phyloP scores from a whole-genome alignment of 305 asterid genomes.

The Plantago coronopus region DNA sequence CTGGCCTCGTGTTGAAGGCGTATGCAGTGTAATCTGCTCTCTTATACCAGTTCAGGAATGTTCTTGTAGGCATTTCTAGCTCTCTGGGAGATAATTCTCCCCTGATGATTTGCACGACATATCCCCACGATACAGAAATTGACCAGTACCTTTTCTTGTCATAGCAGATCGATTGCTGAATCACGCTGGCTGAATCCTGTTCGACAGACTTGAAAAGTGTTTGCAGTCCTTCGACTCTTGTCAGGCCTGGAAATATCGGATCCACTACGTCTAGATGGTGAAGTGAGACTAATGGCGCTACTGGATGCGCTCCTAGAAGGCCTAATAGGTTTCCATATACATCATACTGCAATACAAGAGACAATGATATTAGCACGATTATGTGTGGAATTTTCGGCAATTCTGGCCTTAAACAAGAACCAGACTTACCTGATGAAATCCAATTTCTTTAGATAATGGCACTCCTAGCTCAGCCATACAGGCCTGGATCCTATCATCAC shows the following conservation, averaged over 20 bases:
- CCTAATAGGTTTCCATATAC: constrained; percentile 85
- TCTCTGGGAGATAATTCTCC: constrained; percentile 81
- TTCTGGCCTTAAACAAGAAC: neutral
- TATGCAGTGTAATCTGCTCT: constrained; percentile 84
- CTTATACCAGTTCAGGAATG: constrained; percentile 80
- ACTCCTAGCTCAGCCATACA: constrained; percentile 97
- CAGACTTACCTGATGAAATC: constrained; percentile 84
- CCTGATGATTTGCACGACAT: constrained; percentile 61
- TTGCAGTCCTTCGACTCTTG: constrained; percentile 39
- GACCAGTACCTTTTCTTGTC: constrained; percentile 71
- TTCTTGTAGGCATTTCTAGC: constrained; percentile 77
- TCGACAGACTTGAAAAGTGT: constrained; percentile 46
- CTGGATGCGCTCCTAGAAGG: constrained; percentile 85
- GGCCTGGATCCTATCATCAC: constrained; percentile 91
- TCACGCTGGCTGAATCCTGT: constrained; percentile 69
- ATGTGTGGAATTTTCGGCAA: neutral
- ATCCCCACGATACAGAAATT: constrained; percentile 84
- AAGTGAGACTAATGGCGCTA: constrained; percentile 76
- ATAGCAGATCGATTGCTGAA: constrained; percentile 85
- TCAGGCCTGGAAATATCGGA: constrained; percentile 72
- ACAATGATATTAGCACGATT: neutral
- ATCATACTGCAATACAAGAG: constrained; percentile 63
- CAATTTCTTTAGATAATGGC: constrained; percentile 74
- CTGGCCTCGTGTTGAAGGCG: constrained; percentile 91
- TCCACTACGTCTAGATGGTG: constrained; percentile 93